Evolutionary conservation across 768 basidiomycete species (phyloP).

Genomic region (Tubosaeta sp.): DNA sequence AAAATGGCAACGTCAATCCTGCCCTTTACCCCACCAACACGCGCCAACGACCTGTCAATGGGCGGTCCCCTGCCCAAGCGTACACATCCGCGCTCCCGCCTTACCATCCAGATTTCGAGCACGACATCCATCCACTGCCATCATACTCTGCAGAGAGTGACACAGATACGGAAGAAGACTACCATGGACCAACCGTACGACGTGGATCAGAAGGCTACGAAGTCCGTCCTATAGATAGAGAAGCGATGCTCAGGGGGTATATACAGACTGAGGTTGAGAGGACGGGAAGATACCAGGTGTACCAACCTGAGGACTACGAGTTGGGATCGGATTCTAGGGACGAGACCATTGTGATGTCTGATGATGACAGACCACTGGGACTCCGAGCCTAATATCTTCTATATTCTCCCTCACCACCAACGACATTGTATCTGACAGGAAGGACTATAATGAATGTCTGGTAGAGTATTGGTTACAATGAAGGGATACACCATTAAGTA

Average conservation of each 20-base stretch:
- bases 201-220: conserved; percentile 84
- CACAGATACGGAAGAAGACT: conserved; percentile 30
- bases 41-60: conserved; percentile 28
- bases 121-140: conserved; percentile 24
- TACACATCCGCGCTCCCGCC: conserved; percentile 56
- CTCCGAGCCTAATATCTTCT: conserved; percentile 11
- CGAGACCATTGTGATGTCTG: conserved; percentile 2
- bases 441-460: conserved; percentile 13
- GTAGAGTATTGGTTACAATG: conserved; percentile 26
- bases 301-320: conserved; percentile 56
- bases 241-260: conserved; percentile 59
- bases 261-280: conserved; percentile 50
- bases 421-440: conserved; percentile 6
- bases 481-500: conserved; percentile 30
- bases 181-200: conserved; percentile 42
- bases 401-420: background rate
- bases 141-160: conserved; percentile 16
- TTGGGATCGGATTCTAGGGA: conserved; percentile 18
- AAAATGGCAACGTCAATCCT: conserved; percentile 74
- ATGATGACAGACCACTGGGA: conserved; percentile 21
- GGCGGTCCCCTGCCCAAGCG: conserved; percentile 26
- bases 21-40: conserved; percentile 60
- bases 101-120: conserved; percentile 69
- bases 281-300: conserved; percentile 60
- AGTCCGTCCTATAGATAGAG: conserved; percentile 55